Conservation (phyloP, 75 land plant genomes). For the Selaginella tamariscina region DNA sequence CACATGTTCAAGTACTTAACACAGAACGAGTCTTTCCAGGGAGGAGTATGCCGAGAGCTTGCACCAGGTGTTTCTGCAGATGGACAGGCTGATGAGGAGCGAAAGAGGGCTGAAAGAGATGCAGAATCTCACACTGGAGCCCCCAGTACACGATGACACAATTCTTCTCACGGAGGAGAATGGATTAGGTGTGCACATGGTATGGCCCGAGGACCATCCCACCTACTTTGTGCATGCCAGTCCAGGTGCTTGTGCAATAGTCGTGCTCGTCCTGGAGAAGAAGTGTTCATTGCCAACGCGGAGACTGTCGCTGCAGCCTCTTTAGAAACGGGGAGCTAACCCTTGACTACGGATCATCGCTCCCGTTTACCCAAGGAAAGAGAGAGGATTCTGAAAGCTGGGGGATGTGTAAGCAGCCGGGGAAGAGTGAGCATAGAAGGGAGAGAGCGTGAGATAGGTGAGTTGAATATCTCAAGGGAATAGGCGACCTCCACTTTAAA, state of each 20-base stretch:
- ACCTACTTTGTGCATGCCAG: neutral
- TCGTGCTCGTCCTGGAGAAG: neutral
- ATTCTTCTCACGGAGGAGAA: neutral
- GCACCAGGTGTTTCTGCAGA: neutral
- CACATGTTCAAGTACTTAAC: constrained; percentile 1
- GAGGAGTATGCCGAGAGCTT: neutral
- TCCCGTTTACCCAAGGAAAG: neutral
- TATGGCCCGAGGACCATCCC: neutral
- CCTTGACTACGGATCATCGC: neutral
- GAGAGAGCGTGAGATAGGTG: neutral
- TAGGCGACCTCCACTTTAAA: neutral
- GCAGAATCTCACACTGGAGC: neutral
- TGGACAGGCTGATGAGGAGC: constrained; percentile 1
- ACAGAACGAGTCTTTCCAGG: neutral
- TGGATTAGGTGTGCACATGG: neutral
- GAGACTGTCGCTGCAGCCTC: neutral
- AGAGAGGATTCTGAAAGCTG: neutral
- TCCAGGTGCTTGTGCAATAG: neutral
- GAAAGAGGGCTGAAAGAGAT: neutral
- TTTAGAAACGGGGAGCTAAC: neutral
- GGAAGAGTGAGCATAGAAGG: neutral
- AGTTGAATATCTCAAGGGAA: neutral
- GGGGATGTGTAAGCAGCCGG: neutral
- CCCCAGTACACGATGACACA: neutral
- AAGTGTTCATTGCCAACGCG: neutral